These are phyloP conservation scores for Epichloe elymi DNA, from an alignment of 2,329 filamentous ascomycete species.

Conservation along the genomic window DNA sequence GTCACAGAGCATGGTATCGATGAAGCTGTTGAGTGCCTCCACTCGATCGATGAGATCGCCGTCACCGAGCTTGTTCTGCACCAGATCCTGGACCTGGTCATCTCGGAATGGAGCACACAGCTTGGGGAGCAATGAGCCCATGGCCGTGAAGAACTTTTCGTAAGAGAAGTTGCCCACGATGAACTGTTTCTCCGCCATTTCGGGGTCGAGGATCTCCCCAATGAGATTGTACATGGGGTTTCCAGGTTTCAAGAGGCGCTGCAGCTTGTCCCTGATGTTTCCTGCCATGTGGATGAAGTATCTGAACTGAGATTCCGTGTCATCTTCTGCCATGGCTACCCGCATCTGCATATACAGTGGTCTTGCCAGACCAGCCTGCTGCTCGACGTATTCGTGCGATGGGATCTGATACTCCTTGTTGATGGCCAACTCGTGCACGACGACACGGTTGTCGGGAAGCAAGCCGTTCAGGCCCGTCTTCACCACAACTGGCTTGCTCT, in stretches of 20 bases:
- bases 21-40: constrained; percentile 60
- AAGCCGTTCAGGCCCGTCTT: constrained; percentile 34
- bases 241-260: constrained; percentile 55
- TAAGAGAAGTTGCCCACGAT: constrained; percentile 64
- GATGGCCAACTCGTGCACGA: constrained; percentile 69
- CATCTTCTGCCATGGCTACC: constrained; percentile 52
- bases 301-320: constrained; percentile 49
- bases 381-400: constrained; percentile 43
- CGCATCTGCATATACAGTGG: constrained; percentile 44
- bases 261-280: constrained; percentile 57
- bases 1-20: constrained; percentile 66
- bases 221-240: constrained; percentile 65
- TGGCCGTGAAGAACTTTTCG: constrained; percentile 65
- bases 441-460: constrained; percentile 59
- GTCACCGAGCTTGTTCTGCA: constrained; percentile 45
- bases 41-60: constrained; percentile 63
- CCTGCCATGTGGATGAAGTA: constrained; percentile 60
- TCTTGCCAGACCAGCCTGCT: constrained; percentile 33
- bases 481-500: constrained; percentile 22
- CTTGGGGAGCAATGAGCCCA: constrained; percentile 62
- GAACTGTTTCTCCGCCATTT: constrained; percentile 57
- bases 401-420: constrained; percentile 68
- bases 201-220: constrained; percentile 60
- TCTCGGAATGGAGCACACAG: constrained; percentile 74
- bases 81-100: constrained; percentile 55